phyloP scores from a whole-genome alignment of 495 filamentous ascomycete genomes.

The Xylaria telfairii region DNA sequence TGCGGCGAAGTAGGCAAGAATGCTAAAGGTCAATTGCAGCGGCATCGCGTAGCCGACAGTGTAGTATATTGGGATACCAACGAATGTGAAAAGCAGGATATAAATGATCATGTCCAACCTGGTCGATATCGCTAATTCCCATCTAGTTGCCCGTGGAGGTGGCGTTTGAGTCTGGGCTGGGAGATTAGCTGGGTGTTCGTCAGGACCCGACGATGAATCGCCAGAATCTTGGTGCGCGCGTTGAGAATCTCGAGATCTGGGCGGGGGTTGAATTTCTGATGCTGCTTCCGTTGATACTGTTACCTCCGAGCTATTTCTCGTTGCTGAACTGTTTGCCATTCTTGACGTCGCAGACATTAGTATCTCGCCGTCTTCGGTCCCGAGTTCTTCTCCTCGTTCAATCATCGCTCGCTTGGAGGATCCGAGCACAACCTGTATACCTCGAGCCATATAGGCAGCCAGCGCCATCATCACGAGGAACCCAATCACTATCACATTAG shows the following conservation, averaged over 20 bases:
- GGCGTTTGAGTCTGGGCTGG: constrained; percentile 45
- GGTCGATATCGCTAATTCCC: constrained; percentile 49
- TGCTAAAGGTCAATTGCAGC: constrained; percentile 54
- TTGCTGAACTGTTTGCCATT: constrained; percentile 10
- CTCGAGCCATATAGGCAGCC: constrained; percentile 57
- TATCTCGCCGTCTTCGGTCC: constrained; percentile 47
- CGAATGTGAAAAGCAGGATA: constrained; percentile 48
- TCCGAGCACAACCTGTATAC: constrained; percentile 55
- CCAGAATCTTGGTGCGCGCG: neutral
- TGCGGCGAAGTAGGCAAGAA: constrained; percentile 56
- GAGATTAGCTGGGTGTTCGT: constrained; percentile 11
- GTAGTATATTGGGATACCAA: constrained; percentile 59
- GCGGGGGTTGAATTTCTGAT: constrained; percentile 26
- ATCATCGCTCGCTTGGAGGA: constrained; percentile 54
- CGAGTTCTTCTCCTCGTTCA: constrained; percentile 57
- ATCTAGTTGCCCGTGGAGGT: constrained; percentile 50
- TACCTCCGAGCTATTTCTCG: constrained; percentile 15
- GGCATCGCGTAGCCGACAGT: constrained; percentile 59
- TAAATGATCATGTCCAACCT: constrained; percentile 52
- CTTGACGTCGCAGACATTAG: constrained; percentile 37
- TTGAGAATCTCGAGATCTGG: constrained; percentile 24
- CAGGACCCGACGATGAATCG: neutral
- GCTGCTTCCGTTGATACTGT: neutral
- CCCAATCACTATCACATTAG: constrained; percentile 49
- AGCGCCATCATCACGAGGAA: constrained; percentile 52